Evolutionary conservation across 805 yeast species (phyloP), one percentile per base, ranked within the genome.

Genomic region (Saturnispora sekii): DNA sequence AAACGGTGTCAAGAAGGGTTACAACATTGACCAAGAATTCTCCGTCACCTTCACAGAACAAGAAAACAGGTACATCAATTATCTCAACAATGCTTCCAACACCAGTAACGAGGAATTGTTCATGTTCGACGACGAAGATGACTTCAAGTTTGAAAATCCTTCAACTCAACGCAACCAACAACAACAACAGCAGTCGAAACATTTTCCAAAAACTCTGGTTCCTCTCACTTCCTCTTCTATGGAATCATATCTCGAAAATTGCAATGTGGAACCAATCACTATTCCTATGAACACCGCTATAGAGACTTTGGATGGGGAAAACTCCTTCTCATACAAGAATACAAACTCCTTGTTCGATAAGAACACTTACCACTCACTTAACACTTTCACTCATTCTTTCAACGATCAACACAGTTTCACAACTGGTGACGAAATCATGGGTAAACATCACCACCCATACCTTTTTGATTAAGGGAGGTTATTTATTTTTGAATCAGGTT

Each of bases 1-100:
- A 55, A 57, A 58, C 30, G 63, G 62, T 26, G 26, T 41, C 16
- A 17, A 38, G 15, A 59, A 56, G 43, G 79, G 78, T 12, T 66
- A 70, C 46, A 69, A 70, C 5, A 53, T 68, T 16, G 76, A 72
- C 53, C 77, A 73, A 48, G 73, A 70, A 51, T 65, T 62, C 51
- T 61, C 55, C 39, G 44, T 58, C 35, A 59, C 55, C 31, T 47
- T 57, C 16, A 38, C 55, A 15, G 43, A 48, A 21, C 48, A 50
- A 35, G 46, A 49, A 44, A 37, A 41, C 26, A 32, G 44, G 32
- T 45, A 40, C 32, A 41, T 50, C 29, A 39, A 47, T 33, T 49
- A 47, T 30, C 32, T 46, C 28, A 32, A 50, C 38, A 54, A 53
- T 34, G 50, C 51, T 35, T 34, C 32, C 35, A 29, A 18, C 41